phyloP scores from a whole-genome alignment of 345 rosid species.

The Citrus sp. region DNA sequence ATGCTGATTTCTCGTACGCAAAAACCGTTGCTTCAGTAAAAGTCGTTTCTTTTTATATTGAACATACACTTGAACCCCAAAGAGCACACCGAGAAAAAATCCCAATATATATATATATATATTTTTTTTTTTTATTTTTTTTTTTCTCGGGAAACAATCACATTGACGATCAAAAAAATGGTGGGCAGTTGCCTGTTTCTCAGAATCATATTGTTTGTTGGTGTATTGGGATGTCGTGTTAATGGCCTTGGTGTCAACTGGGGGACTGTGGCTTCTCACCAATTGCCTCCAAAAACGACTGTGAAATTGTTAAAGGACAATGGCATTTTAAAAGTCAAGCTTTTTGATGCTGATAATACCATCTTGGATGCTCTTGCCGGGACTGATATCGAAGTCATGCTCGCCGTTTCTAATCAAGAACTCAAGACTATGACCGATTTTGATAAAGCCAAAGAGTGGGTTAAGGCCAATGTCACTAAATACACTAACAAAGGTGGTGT shows the following conservation, averaged over 20 bases:
- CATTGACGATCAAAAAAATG: not conserved
- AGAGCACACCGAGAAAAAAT: not conserved
- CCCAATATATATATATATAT: not conserved
- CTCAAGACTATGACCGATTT: constrained; percentile 55
- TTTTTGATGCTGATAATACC: constrained; percentile 66
- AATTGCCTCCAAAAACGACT: constrained; percentile 57
- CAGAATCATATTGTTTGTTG: constrained; percentile 22
- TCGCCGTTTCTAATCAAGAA: constrained; percentile 84
- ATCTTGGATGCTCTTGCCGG: constrained; percentile 78
- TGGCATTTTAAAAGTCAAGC: constrained; percentile 77
- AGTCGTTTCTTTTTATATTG: not conserved
- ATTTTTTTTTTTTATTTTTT: no score
- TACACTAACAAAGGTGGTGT: constrained; percentile 70
- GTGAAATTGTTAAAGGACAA: constrained; percentile 77
- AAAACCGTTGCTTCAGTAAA: not conserved
- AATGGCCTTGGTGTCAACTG: constrained; percentile 79
- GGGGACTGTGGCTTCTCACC: constrained; percentile 78
- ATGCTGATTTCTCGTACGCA: constrained; percentile 19
- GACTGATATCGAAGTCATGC: constrained; percentile 78
- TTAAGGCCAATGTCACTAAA: constrained; percentile 54
- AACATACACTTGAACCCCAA: not conserved
- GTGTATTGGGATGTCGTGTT: constrained; percentile 30
- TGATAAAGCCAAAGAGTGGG: constrained; percentile 65
- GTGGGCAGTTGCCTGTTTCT: constrained; percentile 26
- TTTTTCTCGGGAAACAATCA: not conserved